phyloP scores from a whole-genome alignment of 441 rosid genomes.

The Gossypium lobatum region DNA sequence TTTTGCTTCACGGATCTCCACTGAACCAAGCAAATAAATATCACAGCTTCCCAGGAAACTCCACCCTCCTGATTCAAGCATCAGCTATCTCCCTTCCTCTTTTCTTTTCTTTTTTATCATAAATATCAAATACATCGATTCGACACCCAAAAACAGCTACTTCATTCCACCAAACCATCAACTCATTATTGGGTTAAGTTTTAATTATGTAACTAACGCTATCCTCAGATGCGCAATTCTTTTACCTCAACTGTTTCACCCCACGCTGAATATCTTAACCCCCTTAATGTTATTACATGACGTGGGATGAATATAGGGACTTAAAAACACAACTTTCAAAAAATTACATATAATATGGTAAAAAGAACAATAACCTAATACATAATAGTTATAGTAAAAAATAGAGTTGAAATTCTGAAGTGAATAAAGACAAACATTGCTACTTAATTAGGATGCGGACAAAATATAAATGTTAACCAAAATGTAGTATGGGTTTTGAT shows the following conservation, averaged over 20 bases:
- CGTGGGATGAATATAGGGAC: too few species aligned
- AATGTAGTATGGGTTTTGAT: not conserved
- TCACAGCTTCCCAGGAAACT: too few species aligned
- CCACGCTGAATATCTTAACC: not conserved
- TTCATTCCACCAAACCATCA: not conserved
- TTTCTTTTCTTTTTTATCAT: not conserved
- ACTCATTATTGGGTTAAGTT: not conserved
- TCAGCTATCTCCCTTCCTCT: not conserved
- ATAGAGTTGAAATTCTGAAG: not conserved
- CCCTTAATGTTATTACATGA: too few species aligned
- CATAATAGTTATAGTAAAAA: not conserved
- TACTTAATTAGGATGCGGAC: not conserved
- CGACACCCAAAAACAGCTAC: not conserved
- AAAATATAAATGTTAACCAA: not conserved
- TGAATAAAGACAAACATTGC: not conserved
- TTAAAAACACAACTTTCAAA: too few species aligned
- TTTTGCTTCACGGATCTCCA: too few species aligned
- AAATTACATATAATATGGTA: too few species aligned
- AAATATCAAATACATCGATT: not conserved
- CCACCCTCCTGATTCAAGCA: too few species aligned
- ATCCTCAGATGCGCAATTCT: not conserved
- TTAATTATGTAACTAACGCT: not conserved
- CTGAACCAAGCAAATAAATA: too few species aligned
- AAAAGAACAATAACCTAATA: too few species aligned
- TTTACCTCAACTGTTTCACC: not conserved